Evolutionary conservation across 441 rosid genomes (phyloP), one percentile per base, ranked within the genome.

Genomic region (Bruguiera hainesii): DNA sequence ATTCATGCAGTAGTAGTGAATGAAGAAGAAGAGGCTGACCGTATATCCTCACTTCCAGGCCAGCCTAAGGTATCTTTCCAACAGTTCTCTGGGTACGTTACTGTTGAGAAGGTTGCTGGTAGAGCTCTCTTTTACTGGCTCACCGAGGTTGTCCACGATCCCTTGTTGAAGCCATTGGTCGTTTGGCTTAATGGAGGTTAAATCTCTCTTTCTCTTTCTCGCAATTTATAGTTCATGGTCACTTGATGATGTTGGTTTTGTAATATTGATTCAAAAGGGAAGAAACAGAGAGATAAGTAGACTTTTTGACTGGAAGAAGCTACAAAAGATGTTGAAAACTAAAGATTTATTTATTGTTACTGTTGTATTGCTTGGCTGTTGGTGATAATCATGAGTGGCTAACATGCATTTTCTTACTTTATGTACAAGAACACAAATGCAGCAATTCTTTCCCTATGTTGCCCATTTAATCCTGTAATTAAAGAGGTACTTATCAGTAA

Each of bases 131-230:
- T 92, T 71, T 95, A 95, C 80, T 95, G 98, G 98, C 90, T 90
- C 29, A 84, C 97, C n/a, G 99, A 95, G 75, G 84, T 97, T 64
- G 52, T 72, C 48, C 64, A 65, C 20, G 30, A 68, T 18, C 95
- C 88, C 60, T 66, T 71, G 9, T 79, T 94, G 15, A 90, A 89
- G 72, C 96, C 99, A 62, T 71, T 92, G 56, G 96, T 95, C 13
- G 67, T 95, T 68, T 95, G 98, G 97, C 99, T 95, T 63, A 95
- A 95, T 68, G 99, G 99, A 85, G 99, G 99, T 95, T 49, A 72
- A 6, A 10, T 16, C 30, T 15, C 26, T 25, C 48, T 16, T 28
- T 31, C 23, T n/a, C 60, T 42, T 49, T 61, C 5, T n/a, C 30
- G 26, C 6, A 42, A 15, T 19, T 51, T 33, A 50, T 35, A 42